Base-by-base conservation (phyloP, 1,284 basidiomycete genomes). In the Apiotrichum veenhuisii region DNA sequence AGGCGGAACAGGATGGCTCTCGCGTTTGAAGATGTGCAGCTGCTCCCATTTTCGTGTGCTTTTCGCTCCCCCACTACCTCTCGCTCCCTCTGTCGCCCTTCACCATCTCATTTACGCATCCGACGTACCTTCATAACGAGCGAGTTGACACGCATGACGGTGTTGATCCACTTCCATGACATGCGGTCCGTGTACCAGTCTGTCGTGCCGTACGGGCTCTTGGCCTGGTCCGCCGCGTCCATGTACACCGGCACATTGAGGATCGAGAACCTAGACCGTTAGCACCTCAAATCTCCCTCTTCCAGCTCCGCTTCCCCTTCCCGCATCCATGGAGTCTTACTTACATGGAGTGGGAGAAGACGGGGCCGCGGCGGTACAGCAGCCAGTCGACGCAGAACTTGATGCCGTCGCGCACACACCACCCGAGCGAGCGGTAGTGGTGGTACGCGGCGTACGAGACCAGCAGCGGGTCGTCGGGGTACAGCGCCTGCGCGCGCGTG, bases 301-400 rank as follows among this genome's bases (percentile, higher is more conserved):
- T 12, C 30, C 30, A 30, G 12, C 30, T 30, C 30, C 30, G 7
- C 30, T 30, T 30, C 30, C 30, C 30, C 12, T 30, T 7, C 30
- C 30, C 17, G 5, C 25, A 2, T 4, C 26, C 10, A 3, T 41
- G n/a, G n/a, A n/a, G n/a, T n/a, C n/a, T 5, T 26, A 80, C 87
- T 70, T 70, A 95, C 89, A 97, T 94, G 20, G 96, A 94, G 73
- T 99, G 96, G 3, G 87, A 82, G 73, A 98, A 98, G 0, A 96
- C 91, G 0, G 95, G 94, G 0, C 96, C 96, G 11, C 88, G 84
- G 62, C 93, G 94, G 77, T 99, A 99, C 33, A 98, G 79, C 17
- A 99, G 81, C 78, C 89, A 91, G 70, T 99, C 96, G 42, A 88
- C 88, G 70, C 93, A 97, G 76, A 99, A 99, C 77, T 99, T 99